Conservation (phyloP, 2,329 filamentous ascomycete genomes). For the Sclerotinia trifoliorum region DNA sequence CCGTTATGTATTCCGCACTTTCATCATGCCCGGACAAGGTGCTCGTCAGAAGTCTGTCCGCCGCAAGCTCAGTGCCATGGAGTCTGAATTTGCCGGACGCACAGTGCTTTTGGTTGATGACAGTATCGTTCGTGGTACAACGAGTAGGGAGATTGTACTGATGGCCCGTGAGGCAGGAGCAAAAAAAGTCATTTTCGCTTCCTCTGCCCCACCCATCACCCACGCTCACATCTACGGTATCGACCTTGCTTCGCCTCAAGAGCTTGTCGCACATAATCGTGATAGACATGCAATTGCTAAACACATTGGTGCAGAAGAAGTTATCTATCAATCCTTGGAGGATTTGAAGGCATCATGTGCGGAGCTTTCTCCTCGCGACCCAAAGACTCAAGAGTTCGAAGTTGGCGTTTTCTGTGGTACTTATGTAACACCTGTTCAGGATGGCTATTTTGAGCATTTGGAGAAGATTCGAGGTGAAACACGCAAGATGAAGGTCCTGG, state of each 20-base stretch:
- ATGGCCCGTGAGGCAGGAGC: constrained; percentile 87
- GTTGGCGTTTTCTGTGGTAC: constrained; percentile 88
- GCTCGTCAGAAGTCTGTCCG: constrained; percentile 82
- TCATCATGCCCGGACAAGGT: constrained; percentile 82
- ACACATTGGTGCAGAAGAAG: constrained; percentile 70
- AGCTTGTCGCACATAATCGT: constrained; percentile 70
- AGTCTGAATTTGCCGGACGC: constrained; percentile 76
- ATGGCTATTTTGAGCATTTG: constrained; percentile 79
- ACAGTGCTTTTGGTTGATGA: constrained; percentile 86
- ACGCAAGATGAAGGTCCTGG: constrained; percentile 63
- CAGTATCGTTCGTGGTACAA: constrained; percentile 84
- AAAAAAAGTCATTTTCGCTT: constrained; percentile 77
- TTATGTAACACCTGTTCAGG: constrained; percentile 77
- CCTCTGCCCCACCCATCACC: constrained; percentile 77
- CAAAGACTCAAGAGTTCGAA: constrained; percentile 67
- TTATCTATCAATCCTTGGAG: constrained; percentile 74
- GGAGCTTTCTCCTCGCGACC: constrained; percentile 61
- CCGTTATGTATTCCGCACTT: constrained; percentile 83
- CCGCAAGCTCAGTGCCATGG: constrained; percentile 84
- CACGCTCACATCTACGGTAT: constrained; percentile 87
- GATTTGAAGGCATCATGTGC: constrained; percentile 80
- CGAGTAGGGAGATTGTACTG: constrained; percentile 71
- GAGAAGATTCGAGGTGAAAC: constrained; percentile 70
- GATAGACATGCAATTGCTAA: constrained; percentile 59
- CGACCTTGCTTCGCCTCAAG: constrained; percentile 68